These are phyloP conservation scores for Ceratocystis colombiana DNA, from an alignment of 2,329 filamentous ascomycete species.

Conservation along the genomic window DNA sequence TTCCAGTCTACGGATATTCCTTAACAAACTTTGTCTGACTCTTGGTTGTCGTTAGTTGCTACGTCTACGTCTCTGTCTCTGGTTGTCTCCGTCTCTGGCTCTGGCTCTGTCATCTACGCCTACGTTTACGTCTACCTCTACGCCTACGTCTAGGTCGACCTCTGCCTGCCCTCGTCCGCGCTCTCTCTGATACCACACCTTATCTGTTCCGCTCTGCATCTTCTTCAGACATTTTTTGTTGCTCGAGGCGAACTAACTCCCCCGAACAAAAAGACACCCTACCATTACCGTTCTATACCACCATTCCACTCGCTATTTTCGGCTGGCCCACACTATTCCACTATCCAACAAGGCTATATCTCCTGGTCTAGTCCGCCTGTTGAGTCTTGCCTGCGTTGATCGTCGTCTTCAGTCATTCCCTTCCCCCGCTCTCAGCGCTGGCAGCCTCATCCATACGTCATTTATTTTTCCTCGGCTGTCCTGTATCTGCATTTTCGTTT, in stretches of 20 bases:
- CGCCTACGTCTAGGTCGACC: background rate
- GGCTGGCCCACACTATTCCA: too few relatives aligned
- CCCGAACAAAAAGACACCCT: background rate
- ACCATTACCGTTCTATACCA: too few relatives aligned
- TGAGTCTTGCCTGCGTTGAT: too few relatives aligned
- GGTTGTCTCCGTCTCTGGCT: background rate
- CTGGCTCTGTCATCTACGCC: background rate
- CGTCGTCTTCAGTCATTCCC: too few relatives aligned
- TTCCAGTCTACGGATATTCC: background rate
- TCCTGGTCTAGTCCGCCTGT: too few relatives aligned
- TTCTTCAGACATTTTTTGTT: background rate
- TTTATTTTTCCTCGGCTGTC: background rate
- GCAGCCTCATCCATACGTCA: background rate
- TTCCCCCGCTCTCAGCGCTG: too few relatives aligned
- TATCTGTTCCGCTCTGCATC: background rate
- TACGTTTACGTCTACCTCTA: too few relatives aligned
- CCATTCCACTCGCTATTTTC: too few relatives aligned
- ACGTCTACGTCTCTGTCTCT: constrained; percentile 9
- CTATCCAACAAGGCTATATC: too few relatives aligned
- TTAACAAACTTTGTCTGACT: constrained; percentile 1
- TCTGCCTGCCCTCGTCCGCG: too few relatives aligned
- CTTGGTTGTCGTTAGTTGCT: constrained; percentile 5
- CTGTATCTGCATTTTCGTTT: background rate
- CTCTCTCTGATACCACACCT: background rate
- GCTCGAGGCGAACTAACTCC: background rate